Evolutionary conservation across 768 basidiomycete species (phyloP).

Genomic region (Lepiota brunneoincarnata): DNA sequence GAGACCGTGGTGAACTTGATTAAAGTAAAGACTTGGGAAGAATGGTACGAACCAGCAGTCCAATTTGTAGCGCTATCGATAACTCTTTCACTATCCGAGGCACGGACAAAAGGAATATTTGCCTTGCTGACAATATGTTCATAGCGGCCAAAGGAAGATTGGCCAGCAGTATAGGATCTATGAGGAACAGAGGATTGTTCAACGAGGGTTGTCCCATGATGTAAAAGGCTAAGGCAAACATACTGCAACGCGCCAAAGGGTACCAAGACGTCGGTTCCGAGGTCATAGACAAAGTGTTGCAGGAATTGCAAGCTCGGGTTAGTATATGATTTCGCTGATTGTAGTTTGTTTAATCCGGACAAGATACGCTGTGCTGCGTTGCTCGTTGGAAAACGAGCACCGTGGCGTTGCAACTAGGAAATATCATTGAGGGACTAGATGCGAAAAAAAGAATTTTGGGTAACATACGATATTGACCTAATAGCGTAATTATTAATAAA

Average conservation of each 20-base stretch:
- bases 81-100: conserved; percentile 53
- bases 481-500: background rate
- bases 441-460: too few species aligned
- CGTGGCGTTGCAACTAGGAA: conserved; percentile 73
- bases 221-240: conserved; percentile 20
- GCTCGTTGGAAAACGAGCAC: conserved; percentile 71
- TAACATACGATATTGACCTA: conserved; percentile 11
- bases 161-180: conserved; percentile 46
- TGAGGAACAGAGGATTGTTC: background rate
- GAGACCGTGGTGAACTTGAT: background rate
- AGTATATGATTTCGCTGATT: conserved; percentile 38
- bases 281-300: conserved; percentile 50
- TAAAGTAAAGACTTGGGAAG: background rate
- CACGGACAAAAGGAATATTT: conserved; percentile 48
- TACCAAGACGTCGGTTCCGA: conserved; percentile 59
- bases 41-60: conserved; percentile 47
- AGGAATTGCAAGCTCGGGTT: conserved; percentile 55
- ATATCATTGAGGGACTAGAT: background rate
- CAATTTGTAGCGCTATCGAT: conserved; percentile 72
- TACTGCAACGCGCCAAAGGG: conserved; percentile 67
- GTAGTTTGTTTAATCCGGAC: conserved; percentile 51
- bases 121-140: conserved; percentile 37
- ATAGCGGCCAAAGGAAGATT: conserved; percentile 54
- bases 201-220: background rate
- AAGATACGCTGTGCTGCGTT: conserved; percentile 41